Base-by-base conservation (phyloP, 768 basidiomycete genomes). In the Imleria badia region DNA sequence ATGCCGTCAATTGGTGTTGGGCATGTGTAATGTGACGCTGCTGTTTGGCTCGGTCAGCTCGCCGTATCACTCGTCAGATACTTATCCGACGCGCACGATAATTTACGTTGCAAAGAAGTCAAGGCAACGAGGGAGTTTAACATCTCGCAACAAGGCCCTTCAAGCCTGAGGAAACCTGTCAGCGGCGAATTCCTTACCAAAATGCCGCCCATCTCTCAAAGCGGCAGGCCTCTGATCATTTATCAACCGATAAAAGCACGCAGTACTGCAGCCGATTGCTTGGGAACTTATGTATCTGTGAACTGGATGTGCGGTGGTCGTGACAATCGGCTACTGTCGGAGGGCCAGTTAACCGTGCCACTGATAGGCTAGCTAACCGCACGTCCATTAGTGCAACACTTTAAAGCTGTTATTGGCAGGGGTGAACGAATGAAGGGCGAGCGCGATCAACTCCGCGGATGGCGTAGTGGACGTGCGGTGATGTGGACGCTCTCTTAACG, bases 391-490 rank as follows among this genome's bases (percentile, higher is more conserved):
- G 51, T 33, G 39, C 30, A 54, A 55, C 31, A 40, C 26, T 26
- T 26, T 39, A 20, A 31, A 11, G 43, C 15, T 56, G 48, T 19
- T 34, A 44, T 46, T 60, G 48, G 54, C 52, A 61, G 44, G 48
- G 54, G 56, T 65, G 62, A 6, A 26, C 43, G 62, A 67, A 54
- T 48, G 33, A 35, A 38, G 44, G 13, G 45, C 20, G 20, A 39
- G 39, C 14, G 34, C 35, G n/a, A 46, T 33, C 48, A 66, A 51
- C 49, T 57, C 65, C 66, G 58, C 63, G 66, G 60, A 52, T 41
- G 20, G 35, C 45, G 22, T 42, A 50, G 44, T 23, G 8, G 41
- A 30, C 42, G 40, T 22, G 41, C n/a, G 34, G 62, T 48, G 33
- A 48, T 31, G 29, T 35, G 20, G 41, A 33, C 20, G 30, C 30